phyloP scores from a whole-genome alignment of 2,329 filamentous ascomycete species.

The Aspergillus arachidicola region DNA sequence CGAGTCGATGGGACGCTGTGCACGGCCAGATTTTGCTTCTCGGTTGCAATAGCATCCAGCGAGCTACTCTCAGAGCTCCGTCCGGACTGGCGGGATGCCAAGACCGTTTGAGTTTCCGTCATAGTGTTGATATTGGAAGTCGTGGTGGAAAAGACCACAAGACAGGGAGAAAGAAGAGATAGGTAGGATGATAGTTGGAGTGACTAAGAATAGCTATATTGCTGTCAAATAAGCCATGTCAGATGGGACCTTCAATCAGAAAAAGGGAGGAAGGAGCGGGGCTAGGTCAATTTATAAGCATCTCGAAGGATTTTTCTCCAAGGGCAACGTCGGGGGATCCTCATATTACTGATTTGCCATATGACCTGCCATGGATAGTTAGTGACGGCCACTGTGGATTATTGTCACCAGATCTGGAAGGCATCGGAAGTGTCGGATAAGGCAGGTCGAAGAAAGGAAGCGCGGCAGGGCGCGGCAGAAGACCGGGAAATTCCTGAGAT shows the following conservation, averaged over 20 bases:
- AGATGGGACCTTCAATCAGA: conserved; percentile 9
- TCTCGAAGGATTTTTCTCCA: conserved; percentile 10
- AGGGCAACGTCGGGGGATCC: conserved; percentile 17
- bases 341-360: conserved; percentile 25
- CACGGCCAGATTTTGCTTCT: conserved; percentile 27
- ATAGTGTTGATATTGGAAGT: conserved; percentile 10
- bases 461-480: conserved; percentile 18
- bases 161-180: neutral
- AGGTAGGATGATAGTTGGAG: conserved; percentile 1
- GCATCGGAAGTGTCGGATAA: conserved; percentile 26
- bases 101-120: conserved; percentile 23
- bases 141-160: neutral
- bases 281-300: conserved; percentile 24
- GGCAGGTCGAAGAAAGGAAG: conserved; percentile 11
- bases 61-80: conserved; percentile 33
- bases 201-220: conserved; percentile 1
- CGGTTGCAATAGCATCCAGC: conserved; percentile 26
- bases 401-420: conserved; percentile 26
- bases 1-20: conserved; percentile 8
- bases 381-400: conserved; percentile 22
- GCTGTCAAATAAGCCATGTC: conserved; percentile 14
- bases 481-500: conserved; percentile 12
- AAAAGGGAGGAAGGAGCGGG: conserved; percentile 16
- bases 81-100: conserved; percentile 27
- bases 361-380: conserved; percentile 26